phyloP scores from a whole-genome alignment of 2,329 filamentous ascomycete genomes.

The Celoporthe dispersa region DNA sequence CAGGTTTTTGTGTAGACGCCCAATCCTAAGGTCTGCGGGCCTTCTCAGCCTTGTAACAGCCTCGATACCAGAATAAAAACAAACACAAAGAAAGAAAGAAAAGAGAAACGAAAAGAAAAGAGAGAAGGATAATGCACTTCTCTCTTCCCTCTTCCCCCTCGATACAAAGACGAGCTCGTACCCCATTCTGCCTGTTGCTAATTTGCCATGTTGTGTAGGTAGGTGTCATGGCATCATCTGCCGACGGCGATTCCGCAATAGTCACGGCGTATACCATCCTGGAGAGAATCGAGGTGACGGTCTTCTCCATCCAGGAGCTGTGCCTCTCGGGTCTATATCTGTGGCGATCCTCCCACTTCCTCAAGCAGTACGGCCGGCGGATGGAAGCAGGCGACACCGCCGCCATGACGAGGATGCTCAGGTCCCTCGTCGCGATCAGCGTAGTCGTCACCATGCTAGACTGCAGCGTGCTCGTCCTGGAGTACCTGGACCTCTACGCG shows the following conservation, averaged over 20 bases:
- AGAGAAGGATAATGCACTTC: background rate
- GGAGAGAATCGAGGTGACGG: conserved; percentile 46
- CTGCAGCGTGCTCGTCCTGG: conserved; percentile 44
- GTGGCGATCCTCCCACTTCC: conserved; percentile 54
- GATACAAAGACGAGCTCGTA: background rate
- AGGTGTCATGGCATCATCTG: background rate
- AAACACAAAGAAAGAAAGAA: background rate
- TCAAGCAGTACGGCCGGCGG: conserved; percentile 42
- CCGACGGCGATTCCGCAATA: conserved; percentile 32
- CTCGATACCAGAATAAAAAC: background rate
- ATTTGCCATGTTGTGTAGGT: background rate
- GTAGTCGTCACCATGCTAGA: conserved; percentile 48
- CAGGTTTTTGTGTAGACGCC: conserved; percentile 29
- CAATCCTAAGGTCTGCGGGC: background rate
- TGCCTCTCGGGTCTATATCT: conserved; percentile 55
- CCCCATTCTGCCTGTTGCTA: background rate
- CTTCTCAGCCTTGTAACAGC: background rate
- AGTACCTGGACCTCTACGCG: conserved; percentile 45
- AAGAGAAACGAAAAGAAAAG: background rate
- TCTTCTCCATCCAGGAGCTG: conserved; percentile 50
- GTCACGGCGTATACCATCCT: conserved; percentile 32
- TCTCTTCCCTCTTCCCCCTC: background rate
- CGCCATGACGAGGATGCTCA: conserved; percentile 14
- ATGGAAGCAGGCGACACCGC: conserved; percentile 39
- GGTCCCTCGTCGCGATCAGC: conserved; percentile 46